Evolutionary conservation across 495 filamentous ascomycete genomes (phyloP), one percentile per base, ranked within the genome.

Genomic region (Pseudevernia furfuracea): DNA sequence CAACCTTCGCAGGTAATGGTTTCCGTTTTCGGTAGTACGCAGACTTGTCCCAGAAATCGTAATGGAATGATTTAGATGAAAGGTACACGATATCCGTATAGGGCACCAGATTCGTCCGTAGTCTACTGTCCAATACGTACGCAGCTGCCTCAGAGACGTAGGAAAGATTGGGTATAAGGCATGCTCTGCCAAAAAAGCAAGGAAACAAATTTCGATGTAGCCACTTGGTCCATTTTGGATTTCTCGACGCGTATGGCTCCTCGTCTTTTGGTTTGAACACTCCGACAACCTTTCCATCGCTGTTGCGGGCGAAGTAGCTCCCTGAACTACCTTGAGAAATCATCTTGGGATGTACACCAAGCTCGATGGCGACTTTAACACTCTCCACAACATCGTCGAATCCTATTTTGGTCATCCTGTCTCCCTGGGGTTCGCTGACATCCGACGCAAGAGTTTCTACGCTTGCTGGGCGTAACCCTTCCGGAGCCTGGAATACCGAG

Each of bases 201-300:
- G 94, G 94, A 71, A 99, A 97, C 70, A 99, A 72, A 73, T 94
- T 96, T 66, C 91, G 80, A 73, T 96, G 91, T 76, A 96, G 86
- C 91, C 91, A 96, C 77, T 96, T 96, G 70, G 91, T 96, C 90
- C 91, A 94, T 74, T 96, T 96, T 28, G 91, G 91, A 72, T 96
- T 96, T 61, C 89, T 86, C 17, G 89, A 89, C 11, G 89, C 94
- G 71, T 94, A 99, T 30, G 94, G 94, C 75, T 99, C 94, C 75
- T 99, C 94, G 73, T 99, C 94, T 76, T 99, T 99, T 43, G 94
- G 94, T 74, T 99, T 99, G 75, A 99, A 97, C 12, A 99, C 95
- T 32, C 92, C 94, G 21, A 99, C 91, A 19, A 96, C 88, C 75
- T 95, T 96, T 25, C 94, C 94, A 28, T 94, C 87, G 36, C 80